Conservation (phyloP, 495 filamentous ascomycete genomes). For the Lindgomyces ingoldianus region DNA sequence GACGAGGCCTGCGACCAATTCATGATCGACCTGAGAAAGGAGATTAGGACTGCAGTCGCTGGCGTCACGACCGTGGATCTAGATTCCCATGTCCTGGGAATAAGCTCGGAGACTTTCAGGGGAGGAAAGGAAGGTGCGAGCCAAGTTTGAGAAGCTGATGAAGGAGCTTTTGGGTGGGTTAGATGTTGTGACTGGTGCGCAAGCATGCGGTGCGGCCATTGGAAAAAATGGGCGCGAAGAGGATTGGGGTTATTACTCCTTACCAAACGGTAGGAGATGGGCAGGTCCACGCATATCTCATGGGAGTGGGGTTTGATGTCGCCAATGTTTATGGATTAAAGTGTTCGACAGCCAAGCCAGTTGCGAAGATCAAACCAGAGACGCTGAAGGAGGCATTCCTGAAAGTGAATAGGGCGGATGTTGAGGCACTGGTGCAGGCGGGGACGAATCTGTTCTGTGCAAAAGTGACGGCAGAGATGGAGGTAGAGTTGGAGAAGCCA, state of each 20-base stretch:
- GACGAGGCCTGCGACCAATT: constrained; percentile 23
- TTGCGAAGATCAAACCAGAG: constrained; percentile 19
- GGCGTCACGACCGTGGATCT: constrained; percentile 19
- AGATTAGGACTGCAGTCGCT: constrained; percentile 11
- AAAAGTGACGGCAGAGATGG: constrained; percentile 24
- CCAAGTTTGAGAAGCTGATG: constrained; percentile 21
- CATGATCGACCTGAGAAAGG: constrained; percentile 7
- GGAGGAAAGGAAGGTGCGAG: constrained; percentile 15
- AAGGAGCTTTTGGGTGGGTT: constrained; percentile 22
- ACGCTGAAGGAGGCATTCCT: constrained; percentile 23
- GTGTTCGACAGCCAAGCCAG: constrained; percentile 17
- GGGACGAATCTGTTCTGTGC: constrained; percentile 24
- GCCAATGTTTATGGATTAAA: constrained; percentile 13
- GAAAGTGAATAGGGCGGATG: constrained; percentile 8
- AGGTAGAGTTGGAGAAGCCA: constrained; percentile 21
- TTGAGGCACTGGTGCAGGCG: constrained; percentile 21
- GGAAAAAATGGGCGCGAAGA: constrained; percentile 18
- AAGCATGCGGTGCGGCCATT: constrained; percentile 21
- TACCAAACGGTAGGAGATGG: constrained; percentile 27
- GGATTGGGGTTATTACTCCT: constrained; percentile 22
- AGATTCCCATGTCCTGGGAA: constrained; percentile 28
- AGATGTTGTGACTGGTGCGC: constrained; percentile 21
- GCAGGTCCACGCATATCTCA: constrained; percentile 17
- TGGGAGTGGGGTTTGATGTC: constrained; percentile 13
- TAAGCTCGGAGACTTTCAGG: constrained; percentile 25